Percentiles rank a stretch among this genome's conserved stretches.
These are phyloP conservation scores for Leccinum subgranulosum DNA, from an alignment of 768 basidiomycete genomes.

Conservation along the genomic window DNA sequence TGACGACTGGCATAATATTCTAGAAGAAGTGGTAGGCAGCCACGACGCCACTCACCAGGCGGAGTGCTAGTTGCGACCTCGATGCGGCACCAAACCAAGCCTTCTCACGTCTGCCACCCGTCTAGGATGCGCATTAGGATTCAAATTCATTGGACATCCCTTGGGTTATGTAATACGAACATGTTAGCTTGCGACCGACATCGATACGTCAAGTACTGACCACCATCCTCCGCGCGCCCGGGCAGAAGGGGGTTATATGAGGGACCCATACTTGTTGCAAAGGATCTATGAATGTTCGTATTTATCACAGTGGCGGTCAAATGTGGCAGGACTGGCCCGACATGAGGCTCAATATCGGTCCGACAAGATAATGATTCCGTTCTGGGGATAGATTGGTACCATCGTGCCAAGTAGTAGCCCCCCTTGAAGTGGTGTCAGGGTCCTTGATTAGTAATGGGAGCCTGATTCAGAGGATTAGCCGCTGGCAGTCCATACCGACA, in stretches of 20 bases:
- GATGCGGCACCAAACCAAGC: neutral
- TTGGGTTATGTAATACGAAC: neutral
- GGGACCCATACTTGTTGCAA: neutral
- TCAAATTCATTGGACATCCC: neutral
- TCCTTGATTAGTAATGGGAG: neutral
- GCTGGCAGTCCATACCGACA: too few relatives aligned
- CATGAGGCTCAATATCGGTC: neutral
- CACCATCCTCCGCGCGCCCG: neutral
- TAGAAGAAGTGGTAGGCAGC: neutral
- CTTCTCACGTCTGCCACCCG: neutral
- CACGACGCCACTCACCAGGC: neutral
- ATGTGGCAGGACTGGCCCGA: neutral
- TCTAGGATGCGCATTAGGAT: neutral
- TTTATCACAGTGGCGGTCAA: neutral
- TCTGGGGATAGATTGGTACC: neutral
- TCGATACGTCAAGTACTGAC: neutral
- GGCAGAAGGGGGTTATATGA: neutral
- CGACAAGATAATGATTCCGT: neutral
- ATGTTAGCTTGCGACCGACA: neutral
- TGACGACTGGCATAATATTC: neutral
- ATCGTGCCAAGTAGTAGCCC: neutral
- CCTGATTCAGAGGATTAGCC: too few relatives aligned
- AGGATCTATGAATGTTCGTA: neutral
- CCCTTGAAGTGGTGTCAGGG: neutral
- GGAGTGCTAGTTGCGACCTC: neutral